These are phyloP conservation scores for Trichosanthes cucumerina DNA, from an alignment of 306 rosid genomes.

Conservation along the genomic window DNA sequence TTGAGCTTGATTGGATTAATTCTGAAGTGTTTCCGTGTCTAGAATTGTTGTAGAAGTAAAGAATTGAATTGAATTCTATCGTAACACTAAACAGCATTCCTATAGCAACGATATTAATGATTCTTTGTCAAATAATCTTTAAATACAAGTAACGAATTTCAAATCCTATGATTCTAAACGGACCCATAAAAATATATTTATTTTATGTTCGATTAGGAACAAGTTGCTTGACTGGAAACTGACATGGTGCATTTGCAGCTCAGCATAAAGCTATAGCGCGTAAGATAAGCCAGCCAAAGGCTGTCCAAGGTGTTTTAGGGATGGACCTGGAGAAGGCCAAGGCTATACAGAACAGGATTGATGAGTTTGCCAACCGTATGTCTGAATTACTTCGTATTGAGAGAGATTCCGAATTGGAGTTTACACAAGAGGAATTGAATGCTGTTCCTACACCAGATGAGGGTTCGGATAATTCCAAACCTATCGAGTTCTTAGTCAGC, in stretches of 20 bases:
- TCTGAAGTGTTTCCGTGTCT: neutral
- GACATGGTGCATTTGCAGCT: constrained; percentile 30
- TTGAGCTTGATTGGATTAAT: neutral
- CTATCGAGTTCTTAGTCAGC: constrained; percentile 69
- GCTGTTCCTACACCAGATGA: constrained; percentile 66
- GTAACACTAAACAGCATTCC: neutral
- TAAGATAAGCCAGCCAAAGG: constrained; percentile 34
- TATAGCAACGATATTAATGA: neutral
- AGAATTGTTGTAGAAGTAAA: neutral
- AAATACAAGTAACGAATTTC: neutral
- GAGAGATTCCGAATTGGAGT: constrained; percentile 82
- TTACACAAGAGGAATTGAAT: constrained; percentile 74
- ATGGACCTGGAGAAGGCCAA: constrained; percentile 47
- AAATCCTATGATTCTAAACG: neutral
- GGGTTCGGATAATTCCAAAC: constrained; percentile 42
- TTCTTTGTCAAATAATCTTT: neutral
- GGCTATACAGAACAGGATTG: constrained; percentile 52
- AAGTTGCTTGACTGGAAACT: constrained; percentile 10
- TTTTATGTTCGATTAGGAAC: neutral
- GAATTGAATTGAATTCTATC: neutral
- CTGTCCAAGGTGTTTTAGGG: constrained; percentile 49
- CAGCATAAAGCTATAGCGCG: constrained; percentile 64
- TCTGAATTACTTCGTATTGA: constrained; percentile 60
- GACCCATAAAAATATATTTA: neutral
- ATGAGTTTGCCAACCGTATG: constrained; percentile 46